A percentile compares a stretch with the other conserved stretches of the same genome.
Evolutionary conservation across 2,329 filamentous ascomycete genomes (phyloP).

Genomic region (Scedosporium minutisporum): DNA sequence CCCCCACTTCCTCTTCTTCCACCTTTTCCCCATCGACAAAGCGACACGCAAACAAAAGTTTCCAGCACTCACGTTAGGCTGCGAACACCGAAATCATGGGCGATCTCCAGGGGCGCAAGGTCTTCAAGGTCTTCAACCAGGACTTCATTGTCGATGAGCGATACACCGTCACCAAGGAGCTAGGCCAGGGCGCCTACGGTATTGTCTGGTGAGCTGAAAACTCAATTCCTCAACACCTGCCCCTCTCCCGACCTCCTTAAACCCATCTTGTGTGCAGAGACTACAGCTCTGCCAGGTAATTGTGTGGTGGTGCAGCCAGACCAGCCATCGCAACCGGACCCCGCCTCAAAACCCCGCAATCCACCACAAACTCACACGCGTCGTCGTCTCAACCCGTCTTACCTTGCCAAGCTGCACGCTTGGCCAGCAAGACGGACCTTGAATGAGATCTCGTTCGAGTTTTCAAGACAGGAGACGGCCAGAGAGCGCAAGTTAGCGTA

Average conservation of each 20-base stretch:
- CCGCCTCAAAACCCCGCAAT: constrained; percentile 12
- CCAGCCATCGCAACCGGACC: constrained; percentile 14
- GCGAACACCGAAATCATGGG: constrained; percentile 22
- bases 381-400: too few species aligned
- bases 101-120: constrained; percentile 56
- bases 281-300: background rate
- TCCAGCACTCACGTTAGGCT: background rate
- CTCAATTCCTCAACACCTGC: background rate
- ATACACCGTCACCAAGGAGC: constrained; percentile 97
- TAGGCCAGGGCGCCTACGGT: constrained; percentile 95
- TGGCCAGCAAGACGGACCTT: too few species aligned
- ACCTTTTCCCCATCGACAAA: background rate
- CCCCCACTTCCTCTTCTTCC: background rate
- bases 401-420: too few species aligned
- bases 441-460: too few species aligned
- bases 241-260: too few species aligned
- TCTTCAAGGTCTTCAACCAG: constrained; percentile 99
- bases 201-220: constrained; percentile 72
- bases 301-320: constrained; percentile 7
- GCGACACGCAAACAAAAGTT: background rate
- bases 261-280: too few species aligned
- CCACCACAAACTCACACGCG: background rate
- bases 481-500: too few species aligned
- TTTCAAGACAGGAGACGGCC: too few species aligned
- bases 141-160: constrained; percentile 98